Evolutionary conservation across 176 grass and related monocot species (phyloP).

Genomic region (Typha latifolia): DNA sequence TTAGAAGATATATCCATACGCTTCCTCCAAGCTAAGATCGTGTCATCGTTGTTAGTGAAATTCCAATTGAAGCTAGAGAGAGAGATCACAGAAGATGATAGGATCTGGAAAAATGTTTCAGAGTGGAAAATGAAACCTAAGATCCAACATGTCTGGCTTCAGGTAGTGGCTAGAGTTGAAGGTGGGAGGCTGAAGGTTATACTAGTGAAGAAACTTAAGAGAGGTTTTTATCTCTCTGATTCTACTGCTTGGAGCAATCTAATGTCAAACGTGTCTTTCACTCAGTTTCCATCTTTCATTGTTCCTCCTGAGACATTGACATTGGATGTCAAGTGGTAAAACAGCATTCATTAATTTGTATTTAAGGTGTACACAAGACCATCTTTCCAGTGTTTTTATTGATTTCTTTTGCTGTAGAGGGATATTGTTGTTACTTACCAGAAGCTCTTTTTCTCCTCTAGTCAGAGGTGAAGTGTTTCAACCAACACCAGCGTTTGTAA

Average conservation of each 20-base stretch:
- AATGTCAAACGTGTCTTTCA: slow-evolving; percentile 78
- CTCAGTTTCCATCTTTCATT: slow-evolving; percentile 51
- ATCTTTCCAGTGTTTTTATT: no score
- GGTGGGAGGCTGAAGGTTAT: slow-evolving; percentile 53
- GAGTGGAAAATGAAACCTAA: slow-evolving; percentile 72
- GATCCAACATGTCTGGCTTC: slow-evolving; percentile 35
- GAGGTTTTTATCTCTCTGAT: slow-evolving; percentile 29
- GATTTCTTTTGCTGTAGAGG: no score
- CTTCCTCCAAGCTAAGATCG: slow-evolving; percentile 60
- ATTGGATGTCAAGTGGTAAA: slow-evolving; percentile 82
- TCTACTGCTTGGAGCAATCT: slow-evolving; percentile 68
- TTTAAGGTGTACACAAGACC: neutral
- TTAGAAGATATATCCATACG: slow-evolving; percentile 28
- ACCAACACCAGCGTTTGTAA: no score
- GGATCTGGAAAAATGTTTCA: slow-evolving; percentile 34
- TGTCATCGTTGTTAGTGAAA: slow-evolving; percentile 40
- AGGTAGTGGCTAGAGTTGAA: slow-evolving; percentile 54
- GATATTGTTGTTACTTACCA: no score
- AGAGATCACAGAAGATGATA: slow-evolving; percentile 44
- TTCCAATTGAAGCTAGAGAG: slow-evolving; percentile 66
- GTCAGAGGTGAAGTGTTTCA: no score
- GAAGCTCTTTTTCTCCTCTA: no score
- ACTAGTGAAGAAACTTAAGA: slow-evolving; percentile 52
- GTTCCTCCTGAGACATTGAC: slow-evolving; percentile 68
- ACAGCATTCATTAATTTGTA: neutral